Base-by-base conservation (phyloP, 345 rosid species). In the Citrus trifoliata region DNA sequence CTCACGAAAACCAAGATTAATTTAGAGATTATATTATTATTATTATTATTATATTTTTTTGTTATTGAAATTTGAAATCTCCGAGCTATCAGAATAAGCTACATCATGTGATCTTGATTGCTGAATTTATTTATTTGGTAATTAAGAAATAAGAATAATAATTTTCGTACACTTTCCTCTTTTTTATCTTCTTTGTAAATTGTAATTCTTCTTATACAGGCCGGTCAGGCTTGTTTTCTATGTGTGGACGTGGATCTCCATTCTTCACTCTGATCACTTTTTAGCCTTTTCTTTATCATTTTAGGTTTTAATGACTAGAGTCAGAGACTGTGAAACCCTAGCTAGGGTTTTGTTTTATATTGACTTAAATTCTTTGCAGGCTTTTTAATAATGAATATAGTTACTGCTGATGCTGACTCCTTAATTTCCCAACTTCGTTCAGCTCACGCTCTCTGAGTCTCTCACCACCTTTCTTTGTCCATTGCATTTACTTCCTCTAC, bases 391-490 rank as follows among this genome's bases (percentile, higher is more conserved):
- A 79, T 71, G 74, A 70, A 13, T 71, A 53, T 21, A 60, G 78
- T 74, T 65, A 70, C 81, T 74, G 72, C 83, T 70, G 86, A 78
- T 78, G 83, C 86, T 78, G 89, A 86, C 84, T 51, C 62, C 37
- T 62, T 12, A 46, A 12, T 46, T 75, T 10, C 70, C 59, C 48
- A 78, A 62, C 71, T 56, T 81, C 53, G 78, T 76, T 68, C 75
- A 24, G 24, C 74, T 59, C 77, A 76, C 77, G 38, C 73, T 70
- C 77, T 61, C 27, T 3, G 16, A 10, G 76, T 81, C 68, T 12
- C 18, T 3, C 18, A 46, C 51, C 51, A 46, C 71, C 78, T 74
- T 79, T 67, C 80, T 37, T 61, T 56, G 19, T 22, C 4, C 19
- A 18, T 24, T 24, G 10, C 22, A 53, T 53, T 53, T 53, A 18